Percentiles rank a stretch among this genome's conserved stretches.
phyloP scores from a whole-genome alignment of 2,329 filamentous ascomycete genomes.

The Exophiala spinifera region DNA sequence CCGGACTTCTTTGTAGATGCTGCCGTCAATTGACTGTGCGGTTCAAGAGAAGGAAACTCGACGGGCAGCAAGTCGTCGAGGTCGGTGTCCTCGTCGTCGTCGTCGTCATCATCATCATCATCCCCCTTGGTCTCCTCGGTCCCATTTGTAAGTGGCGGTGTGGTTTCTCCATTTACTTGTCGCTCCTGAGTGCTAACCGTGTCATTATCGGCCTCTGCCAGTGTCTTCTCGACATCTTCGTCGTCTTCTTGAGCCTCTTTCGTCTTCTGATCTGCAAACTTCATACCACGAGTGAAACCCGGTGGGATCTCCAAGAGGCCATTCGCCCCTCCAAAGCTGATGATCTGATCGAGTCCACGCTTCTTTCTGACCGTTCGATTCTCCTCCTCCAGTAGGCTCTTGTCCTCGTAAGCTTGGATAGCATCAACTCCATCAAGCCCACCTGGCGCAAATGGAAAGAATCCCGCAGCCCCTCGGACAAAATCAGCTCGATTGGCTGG shows the following conservation, averaged over 20 bases:
- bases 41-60: slow-evolving; percentile 88
- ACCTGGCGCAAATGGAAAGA: slow-evolving; percentile 90
- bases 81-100: slow-evolving; percentile 50
- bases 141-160: slow-evolving; percentile 8
- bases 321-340: slow-evolving; percentile 73
- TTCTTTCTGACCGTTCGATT: slow-evolving; percentile 33
- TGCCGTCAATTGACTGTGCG: slow-evolving; percentile 70
- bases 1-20: slow-evolving; percentile 70
- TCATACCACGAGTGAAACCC: slow-evolving; percentile 74
- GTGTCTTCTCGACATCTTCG: slow-evolving; percentile 65
- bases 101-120: slow-evolving; percentile 53
- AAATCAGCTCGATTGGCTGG: slow-evolving; percentile 86
- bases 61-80: slow-evolving; percentile 87
- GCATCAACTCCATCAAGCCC: slow-evolving; percentile 84
- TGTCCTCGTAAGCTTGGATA: slow-evolving; percentile 77
- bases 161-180: slow-evolving; percentile 7
- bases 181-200: slow-evolving; percentile 15
- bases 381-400: slow-evolving; percentile 57
- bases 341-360: slow-evolving; percentile 72
- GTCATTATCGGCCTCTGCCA: slow-evolving; percentile 46
- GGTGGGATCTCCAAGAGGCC: slow-evolving; percentile 79
- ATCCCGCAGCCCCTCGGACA: slow-evolving; percentile 86
- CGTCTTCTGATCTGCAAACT: slow-evolving; percentile 61
- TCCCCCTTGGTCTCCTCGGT: slow-evolving; percentile 34
- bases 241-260: slow-evolving; percentile 60